A percentile compares a stretch with the other conserved stretches of the same genome.
phyloP scores from a whole-genome alignment of 1,284 basidiomycete genomes.

The Golubevia pallescens region DNA sequence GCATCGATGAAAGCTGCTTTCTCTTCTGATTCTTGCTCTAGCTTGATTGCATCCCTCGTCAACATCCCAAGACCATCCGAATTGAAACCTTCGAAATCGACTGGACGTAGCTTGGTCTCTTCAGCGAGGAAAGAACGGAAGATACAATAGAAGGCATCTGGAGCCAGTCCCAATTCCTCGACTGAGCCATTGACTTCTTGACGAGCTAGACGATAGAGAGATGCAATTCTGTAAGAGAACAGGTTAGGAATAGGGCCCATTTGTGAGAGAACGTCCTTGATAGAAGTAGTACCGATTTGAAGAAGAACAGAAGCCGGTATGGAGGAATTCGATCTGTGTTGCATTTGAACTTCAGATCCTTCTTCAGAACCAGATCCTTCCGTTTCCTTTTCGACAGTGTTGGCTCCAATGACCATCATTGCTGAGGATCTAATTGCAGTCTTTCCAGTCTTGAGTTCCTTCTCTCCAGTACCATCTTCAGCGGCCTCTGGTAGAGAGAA shows the following conservation, averaged over 20 bases:
- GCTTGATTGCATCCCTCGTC: constrained; percentile 18
- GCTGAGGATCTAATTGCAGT: neutral
- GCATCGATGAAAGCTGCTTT: neutral
- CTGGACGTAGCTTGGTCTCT: constrained; percentile 21
- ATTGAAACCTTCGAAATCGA: constrained; percentile 26
- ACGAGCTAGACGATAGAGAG: constrained; percentile 23
- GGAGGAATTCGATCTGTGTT: too few species aligned
- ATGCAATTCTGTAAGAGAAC: constrained; percentile 18
- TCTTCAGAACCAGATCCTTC: neutral
- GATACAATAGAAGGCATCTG: constrained; percentile 20
- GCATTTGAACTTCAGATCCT: neutral
- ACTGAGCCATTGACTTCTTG: neutral
- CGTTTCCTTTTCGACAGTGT: neutral
- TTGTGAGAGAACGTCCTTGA: neutral
- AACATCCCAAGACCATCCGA: constrained; percentile 22
- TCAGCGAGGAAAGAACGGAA: constrained; percentile 35
- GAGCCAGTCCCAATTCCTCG: constrained; percentile 18
- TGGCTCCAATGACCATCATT: neutral
- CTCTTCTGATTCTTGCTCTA: neutral
- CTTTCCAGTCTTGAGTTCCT: neutral
- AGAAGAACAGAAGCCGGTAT: neutral
- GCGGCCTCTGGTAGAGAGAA: neutral
- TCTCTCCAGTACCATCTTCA: neutral
- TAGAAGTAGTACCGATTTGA: neutral
- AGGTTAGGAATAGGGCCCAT: neutral